Evolutionary conservation across 495 filamentous ascomycete genomes (phyloP).

Genomic region (Penicillium herquei): DNA sequence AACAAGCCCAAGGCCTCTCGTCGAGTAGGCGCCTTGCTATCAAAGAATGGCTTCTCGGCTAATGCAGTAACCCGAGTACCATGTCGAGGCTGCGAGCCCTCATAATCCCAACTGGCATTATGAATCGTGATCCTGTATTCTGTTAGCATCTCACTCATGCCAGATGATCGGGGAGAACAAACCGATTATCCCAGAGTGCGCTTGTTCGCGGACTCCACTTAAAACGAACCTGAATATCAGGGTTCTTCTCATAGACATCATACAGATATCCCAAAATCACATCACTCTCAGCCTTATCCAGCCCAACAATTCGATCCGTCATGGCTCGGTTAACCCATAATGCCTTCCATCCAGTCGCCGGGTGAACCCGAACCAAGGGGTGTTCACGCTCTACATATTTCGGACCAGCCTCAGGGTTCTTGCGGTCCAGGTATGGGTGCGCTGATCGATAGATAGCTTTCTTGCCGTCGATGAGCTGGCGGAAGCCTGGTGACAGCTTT

Average conservation of each 20-base stretch:
- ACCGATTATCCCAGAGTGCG: constrained; percentile 66
- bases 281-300: constrained; percentile 65
- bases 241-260: constrained; percentile 63
- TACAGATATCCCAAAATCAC: constrained; percentile 65
- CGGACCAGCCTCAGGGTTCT: constrained; percentile 58
- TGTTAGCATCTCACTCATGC: background rate
- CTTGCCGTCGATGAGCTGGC: constrained; percentile 67
- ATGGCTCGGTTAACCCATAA: constrained; percentile 68
- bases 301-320: constrained; percentile 62
- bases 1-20: constrained; percentile 56
- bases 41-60: constrained; percentile 66
- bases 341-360: constrained; percentile 68
- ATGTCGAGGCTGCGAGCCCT: constrained; percentile 59
- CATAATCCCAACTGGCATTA: constrained; percentile 68
- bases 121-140: constrained; percentile 60
- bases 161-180: constrained; percentile 10
- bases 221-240: constrained; percentile 68
- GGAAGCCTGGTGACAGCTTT: constrained; percentile 67
- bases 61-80: constrained; percentile 63
- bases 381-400: constrained; percentile 64
- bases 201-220: constrained; percentile 61
- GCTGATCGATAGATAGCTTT: constrained; percentile 65
- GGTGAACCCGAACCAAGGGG: constrained; percentile 68
- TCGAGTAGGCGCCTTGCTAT: constrained; percentile 56
- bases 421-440: constrained; percentile 65